phyloP scores from a whole-genome alignment of 2,329 filamentous ascomycete species.

The Penicillium sp. region DNA sequence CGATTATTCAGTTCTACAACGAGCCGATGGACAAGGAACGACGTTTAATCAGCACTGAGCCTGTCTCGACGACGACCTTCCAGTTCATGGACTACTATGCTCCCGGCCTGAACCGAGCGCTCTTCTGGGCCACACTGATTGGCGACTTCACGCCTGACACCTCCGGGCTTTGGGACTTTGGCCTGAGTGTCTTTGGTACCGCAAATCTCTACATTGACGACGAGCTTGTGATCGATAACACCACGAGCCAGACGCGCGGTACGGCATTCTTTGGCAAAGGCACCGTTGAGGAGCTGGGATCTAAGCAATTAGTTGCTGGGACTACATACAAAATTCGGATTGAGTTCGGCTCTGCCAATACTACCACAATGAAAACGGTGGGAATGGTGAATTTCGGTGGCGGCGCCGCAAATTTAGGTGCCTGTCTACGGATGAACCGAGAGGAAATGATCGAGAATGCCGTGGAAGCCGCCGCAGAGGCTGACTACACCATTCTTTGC shows the following conservation, averaged over 20 bases:
- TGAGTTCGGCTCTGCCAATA: slow-evolving; percentile 29
- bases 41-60: slow-evolving; percentile 15
- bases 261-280: slow-evolving; percentile 64
- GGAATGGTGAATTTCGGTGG: slow-evolving; percentile 24
- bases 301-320: slow-evolving; percentile 26
- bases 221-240: slow-evolving; percentile 59
- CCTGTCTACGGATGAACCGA: slow-evolving; percentile 19
- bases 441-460: slow-evolving; percentile 14
- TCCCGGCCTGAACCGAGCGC: slow-evolving; percentile 11
- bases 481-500: slow-evolving; percentile 23
- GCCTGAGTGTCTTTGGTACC: slow-evolving; percentile 60
- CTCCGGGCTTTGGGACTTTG: slow-evolving; percentile 57
- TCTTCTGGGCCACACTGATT: slow-evolving; percentile 56
- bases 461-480: slow-evolving; percentile 12
- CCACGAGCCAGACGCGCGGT: slow-evolving; percentile 56
- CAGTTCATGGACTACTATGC: slow-evolving; percentile 37
- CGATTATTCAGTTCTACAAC: slow-evolving; percentile 24
- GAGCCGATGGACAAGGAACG: slow-evolving; percentile 22
- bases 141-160: slow-evolving; percentile 55
- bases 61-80: slow-evolving; percentile 35
- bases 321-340: slow-evolving; percentile 32
- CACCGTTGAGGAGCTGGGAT: slow-evolving; percentile 58
- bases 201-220: slow-evolving; percentile 60
- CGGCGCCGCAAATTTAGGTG: slow-evolving; percentile 28
- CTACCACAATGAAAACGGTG: slow-evolving; percentile 24